Percentiles rank a stretch among this genome's conserved stretches.
Evolutionary conservation across 73 alveolate species (phyloP).

Genomic region (Paramecium primaurelia): DNA sequence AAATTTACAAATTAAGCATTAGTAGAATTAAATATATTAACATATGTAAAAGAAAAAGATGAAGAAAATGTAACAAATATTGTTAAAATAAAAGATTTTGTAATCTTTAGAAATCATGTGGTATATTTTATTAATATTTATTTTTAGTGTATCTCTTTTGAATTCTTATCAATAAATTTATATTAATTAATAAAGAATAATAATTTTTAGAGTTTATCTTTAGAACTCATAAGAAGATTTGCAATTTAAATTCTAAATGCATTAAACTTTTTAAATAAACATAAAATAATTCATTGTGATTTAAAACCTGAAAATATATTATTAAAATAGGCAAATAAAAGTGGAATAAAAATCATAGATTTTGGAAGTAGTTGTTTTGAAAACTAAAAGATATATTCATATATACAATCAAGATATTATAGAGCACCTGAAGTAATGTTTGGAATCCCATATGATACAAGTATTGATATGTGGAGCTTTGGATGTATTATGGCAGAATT

Average conservation of each 20-base stretch:
- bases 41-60: constrained; percentile 45
- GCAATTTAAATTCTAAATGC: constrained; percentile 74
- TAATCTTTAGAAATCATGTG: constrained; percentile 57
- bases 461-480: constrained; percentile 96
- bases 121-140: background rate
- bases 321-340: constrained; percentile 65
- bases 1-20: constrained; percentile 48
- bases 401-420: constrained; percentile 90
- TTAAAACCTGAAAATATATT: constrained; percentile 87
- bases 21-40: constrained; percentile 47
- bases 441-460: constrained; percentile 89
- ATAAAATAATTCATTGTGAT: constrained; percentile 81
- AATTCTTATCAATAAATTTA: constrained; percentile 74
- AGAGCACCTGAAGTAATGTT: constrained; percentile 98
- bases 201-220: constrained; percentile 75
- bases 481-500: constrained; percentile 94
- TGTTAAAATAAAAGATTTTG: constrained; percentile 55
- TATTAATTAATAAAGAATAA: constrained; percentile 78
- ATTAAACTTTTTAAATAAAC: constrained; percentile 61
- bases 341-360: constrained; percentile 78
- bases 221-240: constrained; percentile 71
- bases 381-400: constrained; percentile 73
- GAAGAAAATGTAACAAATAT: constrained; percentile 46
- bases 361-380: constrained; percentile 85
- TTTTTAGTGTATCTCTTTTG: constrained; percentile 73